Evolutionary conservation across 768 basidiomycete genomes (phyloP).

Genomic region (Wakefieldia striispora): DNA sequence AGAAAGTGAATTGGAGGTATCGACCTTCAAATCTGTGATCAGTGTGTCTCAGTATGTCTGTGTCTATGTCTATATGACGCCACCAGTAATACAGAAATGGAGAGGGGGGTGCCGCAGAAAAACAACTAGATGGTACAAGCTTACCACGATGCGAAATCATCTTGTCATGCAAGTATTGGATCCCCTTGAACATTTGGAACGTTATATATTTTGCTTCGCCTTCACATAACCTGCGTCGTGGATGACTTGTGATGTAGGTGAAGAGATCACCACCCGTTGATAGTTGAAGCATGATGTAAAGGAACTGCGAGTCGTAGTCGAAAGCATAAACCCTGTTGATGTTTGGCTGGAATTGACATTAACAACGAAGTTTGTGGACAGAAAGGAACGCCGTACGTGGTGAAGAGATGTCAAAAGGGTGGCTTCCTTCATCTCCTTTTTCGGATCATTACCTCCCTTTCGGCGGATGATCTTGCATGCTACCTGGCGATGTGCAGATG

Average conservation of each 20-base stretch:
- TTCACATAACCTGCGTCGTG: constrained; percentile 60
- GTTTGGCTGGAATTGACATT: constrained; percentile 54
- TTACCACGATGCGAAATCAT: constrained; percentile 78
- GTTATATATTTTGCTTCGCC: constrained; percentile 84
- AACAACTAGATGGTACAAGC: constrained; percentile 9
- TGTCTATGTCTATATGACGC: not conserved
- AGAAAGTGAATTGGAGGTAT: not conserved
- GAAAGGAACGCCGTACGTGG: constrained; percentile 52
- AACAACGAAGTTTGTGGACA: not conserved
- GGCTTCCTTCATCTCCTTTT: constrained; percentile 74
- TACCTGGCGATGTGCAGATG: constrained; percentile 61
- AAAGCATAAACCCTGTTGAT: constrained; percentile 78
- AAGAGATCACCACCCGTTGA: constrained; percentile 89
- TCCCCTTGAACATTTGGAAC: constrained; percentile 71
- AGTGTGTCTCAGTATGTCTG: not conserved
- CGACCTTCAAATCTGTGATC: constrained; percentile 63
- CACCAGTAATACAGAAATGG: not conserved
- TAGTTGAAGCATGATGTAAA: constrained; percentile 83
- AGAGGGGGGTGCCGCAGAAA: not conserved
- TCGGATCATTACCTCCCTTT: constrained; percentile 39
- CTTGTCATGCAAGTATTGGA: constrained; percentile 68
- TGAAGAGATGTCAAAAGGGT: constrained; percentile 66
- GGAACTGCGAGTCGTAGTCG: constrained; percentile 57
- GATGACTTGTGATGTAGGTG: constrained; percentile 70
- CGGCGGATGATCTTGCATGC: constrained; percentile 83